Base-by-base conservation (phyloP, 805 yeast genomes). In the Martiniozyma abietophila region DNA sequence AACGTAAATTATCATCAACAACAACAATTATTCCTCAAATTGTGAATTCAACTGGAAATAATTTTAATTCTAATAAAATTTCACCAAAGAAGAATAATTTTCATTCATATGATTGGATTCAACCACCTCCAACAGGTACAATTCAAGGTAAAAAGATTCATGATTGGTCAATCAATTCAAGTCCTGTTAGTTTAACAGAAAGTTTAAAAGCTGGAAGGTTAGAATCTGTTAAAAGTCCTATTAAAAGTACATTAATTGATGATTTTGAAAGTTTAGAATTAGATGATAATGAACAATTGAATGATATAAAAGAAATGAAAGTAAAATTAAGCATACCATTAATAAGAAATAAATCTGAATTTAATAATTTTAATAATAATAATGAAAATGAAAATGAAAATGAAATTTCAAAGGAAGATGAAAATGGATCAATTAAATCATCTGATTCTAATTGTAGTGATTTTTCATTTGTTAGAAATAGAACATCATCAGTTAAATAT, bases 401-500 rank as follows among this genome's bases (percentile, higher is more conserved):
- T n/a, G n/a, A n/a, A n/a, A n/a, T n/a, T n/a, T n/a, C n/a, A n/a
- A n/a, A n/a, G 15, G 32, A 39, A 22, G 38, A 16, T 7, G 41
- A 50, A 4, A 19, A 25, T 14, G 24, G 27, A 12, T 44, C 51
- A 8, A 43, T 53, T 16, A 36, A 43, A 6, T 54, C 60, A 1
- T 51, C n/a, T 14, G 22, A 23, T 22, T 37, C 40, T 4, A 25
- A 24, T 18, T 23, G 17, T 11, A 29, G 59, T 1, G 41, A 48
- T 30, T 61, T 61, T 32, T 61, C 66, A 1, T 61, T 61, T 27
- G 8, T 32, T 6, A 15, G 25, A 12, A 37, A 32, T 11, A 40
- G 66, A 19, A 59, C 58, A 30, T 48, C 62, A 0, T 59, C 65
- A 4, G 50, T 61, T 12, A 54, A 51, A 27, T 61, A 59, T 40